Evolutionary conservation across 108 stramenopile species (phyloP).

Genomic region (Halocafeteria seosinensis): DNA sequence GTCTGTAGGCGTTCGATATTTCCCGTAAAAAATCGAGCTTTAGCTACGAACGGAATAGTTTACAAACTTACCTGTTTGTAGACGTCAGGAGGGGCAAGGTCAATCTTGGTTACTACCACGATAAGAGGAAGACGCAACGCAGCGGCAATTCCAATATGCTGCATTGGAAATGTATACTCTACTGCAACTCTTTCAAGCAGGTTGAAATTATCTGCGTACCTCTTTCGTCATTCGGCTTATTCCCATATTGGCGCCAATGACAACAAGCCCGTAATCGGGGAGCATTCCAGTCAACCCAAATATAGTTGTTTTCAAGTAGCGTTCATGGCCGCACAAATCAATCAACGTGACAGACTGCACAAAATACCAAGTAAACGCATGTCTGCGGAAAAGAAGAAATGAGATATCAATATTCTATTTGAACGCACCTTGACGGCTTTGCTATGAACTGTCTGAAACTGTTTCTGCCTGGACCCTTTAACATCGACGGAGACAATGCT

Average conservation of each 20-base stretch:
- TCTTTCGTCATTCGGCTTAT: conserved; percentile 94
- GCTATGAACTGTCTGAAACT: neutral
- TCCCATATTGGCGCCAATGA: conserved; percentile 88
- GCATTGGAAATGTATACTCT: no score
- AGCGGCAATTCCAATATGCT: conserved; percentile 83
- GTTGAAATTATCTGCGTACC: no score
- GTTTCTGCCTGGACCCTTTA: neutral
- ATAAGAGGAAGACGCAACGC: conserved; percentile 77
- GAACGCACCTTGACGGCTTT: conserved; percentile 23
- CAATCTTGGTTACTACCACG: conserved; percentile 85
- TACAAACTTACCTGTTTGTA: no score
- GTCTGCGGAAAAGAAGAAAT: no score
- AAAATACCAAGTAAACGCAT: no score
- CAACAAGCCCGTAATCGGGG: conserved; percentile 79
- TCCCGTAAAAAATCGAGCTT: no score
- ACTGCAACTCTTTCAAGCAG: no score
- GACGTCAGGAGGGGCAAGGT: conserved; percentile 81
- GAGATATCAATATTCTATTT: conserved; percentile 32
- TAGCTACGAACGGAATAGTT: no score
- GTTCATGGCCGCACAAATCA: conserved; percentile 95
- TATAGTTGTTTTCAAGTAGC: conserved; percentile 94
- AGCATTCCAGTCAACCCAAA: conserved; percentile 81
- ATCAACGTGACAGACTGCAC: conserved; percentile 70
- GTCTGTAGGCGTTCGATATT: no score
- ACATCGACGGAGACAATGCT: neutral